Percentiles rank a stretch among this genome's conserved stretches.
phyloP scores from a whole-genome alignment of 2,329 filamentous ascomycete genomes.

The Sporothrix inflata region DNA sequence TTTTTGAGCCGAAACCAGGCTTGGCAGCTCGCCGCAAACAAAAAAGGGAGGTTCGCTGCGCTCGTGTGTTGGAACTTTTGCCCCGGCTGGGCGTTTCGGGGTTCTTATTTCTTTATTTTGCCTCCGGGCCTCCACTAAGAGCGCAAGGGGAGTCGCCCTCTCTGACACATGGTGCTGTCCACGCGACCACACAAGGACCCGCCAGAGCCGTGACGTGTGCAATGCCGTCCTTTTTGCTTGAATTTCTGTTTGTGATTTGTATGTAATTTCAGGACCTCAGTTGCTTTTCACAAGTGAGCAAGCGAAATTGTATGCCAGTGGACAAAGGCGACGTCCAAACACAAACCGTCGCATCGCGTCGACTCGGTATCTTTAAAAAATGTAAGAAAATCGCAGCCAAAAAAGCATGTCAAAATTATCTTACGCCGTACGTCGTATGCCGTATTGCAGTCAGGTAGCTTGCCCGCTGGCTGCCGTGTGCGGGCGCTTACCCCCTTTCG shows the following conservation, averaged over 20 bases:
- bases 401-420: neutral
- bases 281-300: neutral
- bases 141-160: neutral
- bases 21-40: neutral
- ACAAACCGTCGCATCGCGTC: neutral
- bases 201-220: neutral
- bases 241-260: neutral
- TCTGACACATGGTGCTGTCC: constrained; percentile 13
- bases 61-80: neutral
- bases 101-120: neutral
- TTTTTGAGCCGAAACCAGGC: neutral
- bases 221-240: neutral
- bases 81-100: neutral
- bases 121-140: neutral
- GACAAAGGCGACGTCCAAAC: neutral
- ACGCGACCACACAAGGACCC: constrained; percentile 2
- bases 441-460: neutral
- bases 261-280: neutral
- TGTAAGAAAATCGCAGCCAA: neutral
- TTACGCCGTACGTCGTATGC: neutral
- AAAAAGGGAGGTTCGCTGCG: neutral
- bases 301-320: neutral
- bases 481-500: constrained; percentile 17
- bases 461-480: constrained; percentile 8
- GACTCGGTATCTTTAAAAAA: neutral